phyloP scores from a whole-genome alignment of 768 basidiomycete species.

The Lentinus brumalis region DNA sequence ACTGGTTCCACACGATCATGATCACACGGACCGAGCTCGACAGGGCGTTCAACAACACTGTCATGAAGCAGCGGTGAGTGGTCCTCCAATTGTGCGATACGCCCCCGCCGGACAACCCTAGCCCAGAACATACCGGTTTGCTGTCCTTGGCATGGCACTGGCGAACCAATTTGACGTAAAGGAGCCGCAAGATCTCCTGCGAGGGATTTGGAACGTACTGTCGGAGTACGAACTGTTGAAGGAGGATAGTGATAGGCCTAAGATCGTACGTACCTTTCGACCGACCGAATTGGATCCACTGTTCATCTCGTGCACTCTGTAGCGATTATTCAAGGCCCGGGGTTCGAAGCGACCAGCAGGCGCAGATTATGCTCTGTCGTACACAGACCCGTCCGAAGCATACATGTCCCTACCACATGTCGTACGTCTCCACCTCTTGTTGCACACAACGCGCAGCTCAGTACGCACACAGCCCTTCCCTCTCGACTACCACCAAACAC shows the following conservation, averaged over 20 bases:
- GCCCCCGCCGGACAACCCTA: slow-evolving; percentile 6
- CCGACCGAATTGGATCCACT: neutral
- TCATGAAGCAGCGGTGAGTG: slow-evolving; percentile 77
- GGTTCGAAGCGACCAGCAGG: slow-evolving; percentile 54
- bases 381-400: slow-evolving; percentile 60
- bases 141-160: slow-evolving; percentile 85
- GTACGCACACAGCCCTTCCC: slow-evolving; percentile 67
- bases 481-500: slow-evolving; percentile 86
- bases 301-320: neutral
- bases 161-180: slow-evolving; percentile 80
- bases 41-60: slow-evolving; percentile 67
- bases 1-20: slow-evolving; percentile 89
- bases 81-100: neutral
- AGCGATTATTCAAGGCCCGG: slow-evolving; percentile 62
- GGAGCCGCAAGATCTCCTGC: slow-evolving; percentile 78
- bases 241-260: slow-evolving; percentile 72
- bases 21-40: slow-evolving; percentile 76
- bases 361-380: slow-evolving; percentile 64
- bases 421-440: slow-evolving; percentile 44
- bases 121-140: slow-evolving; percentile 76
- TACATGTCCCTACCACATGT: slow-evolving; percentile 76
- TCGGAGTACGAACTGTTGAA: slow-evolving; percentile 79
- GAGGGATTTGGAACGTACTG: slow-evolving; percentile 69
- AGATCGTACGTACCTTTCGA: slow-evolving; percentile 52
- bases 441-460: neutral